Conservation (phyloP, 257 asterid species). For the Scutellaria barbata region DNA sequence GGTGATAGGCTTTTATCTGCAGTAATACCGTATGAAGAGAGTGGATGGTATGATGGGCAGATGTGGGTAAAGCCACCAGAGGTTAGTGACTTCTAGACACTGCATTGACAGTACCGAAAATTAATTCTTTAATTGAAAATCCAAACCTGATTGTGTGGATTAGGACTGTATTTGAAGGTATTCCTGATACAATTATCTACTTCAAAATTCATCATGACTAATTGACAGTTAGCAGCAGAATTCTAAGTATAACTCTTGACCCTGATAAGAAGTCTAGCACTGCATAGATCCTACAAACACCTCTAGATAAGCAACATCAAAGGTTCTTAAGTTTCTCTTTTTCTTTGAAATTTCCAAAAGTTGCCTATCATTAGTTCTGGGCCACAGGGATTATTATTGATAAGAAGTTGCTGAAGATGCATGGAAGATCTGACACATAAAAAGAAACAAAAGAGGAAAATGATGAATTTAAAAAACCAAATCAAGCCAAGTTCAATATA, state of each 20-base stretch:
- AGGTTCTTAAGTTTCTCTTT: not conserved
- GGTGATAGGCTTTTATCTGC: constrained; percentile 91
- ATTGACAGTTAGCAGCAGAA: not conserved
- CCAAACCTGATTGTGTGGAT: not conserved
- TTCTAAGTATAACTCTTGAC: constrained; percentile 16
- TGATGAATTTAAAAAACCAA: not conserved
- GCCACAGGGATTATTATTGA: not conserved
- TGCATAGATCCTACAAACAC: not conserved
- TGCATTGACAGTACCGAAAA: not conserved
- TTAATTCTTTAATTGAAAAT: constrained; percentile 7
- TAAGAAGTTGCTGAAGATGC: not conserved
- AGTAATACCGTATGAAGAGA: constrained; percentile 88
- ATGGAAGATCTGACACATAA: constrained; percentile 1
- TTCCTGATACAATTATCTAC: constrained; percentile 5
- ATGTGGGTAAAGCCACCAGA: constrained; percentile 99
- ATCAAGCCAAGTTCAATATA: not conserved
- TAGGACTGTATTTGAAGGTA: not conserved
- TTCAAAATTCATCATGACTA: not conserved
- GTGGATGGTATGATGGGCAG: constrained; percentile 94
- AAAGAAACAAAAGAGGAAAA: constrained; percentile 11
- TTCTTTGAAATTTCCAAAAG: not conserved
- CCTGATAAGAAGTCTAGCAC: constrained; percentile 1
- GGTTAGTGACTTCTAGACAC: constrained; percentile 45
- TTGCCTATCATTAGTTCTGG: not conserved
- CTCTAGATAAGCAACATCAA: not conserved